phyloP scores from a whole-genome alignment of 306 rosid species.

The Gastrolobium villosum region DNA sequence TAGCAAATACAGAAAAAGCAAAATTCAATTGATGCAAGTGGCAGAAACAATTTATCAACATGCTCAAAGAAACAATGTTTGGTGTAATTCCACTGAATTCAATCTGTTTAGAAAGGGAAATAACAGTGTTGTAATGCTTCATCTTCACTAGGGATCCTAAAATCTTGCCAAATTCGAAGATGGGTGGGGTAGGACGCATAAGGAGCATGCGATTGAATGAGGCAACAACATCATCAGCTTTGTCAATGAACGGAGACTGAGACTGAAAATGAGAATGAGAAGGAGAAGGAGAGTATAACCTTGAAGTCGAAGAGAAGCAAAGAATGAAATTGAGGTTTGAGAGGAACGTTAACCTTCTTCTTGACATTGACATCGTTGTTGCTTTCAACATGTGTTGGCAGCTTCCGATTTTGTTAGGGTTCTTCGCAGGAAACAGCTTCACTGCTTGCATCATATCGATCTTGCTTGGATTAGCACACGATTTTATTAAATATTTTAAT shows the following conservation, averaged over 20 bases:
- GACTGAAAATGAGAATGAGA: neutral
- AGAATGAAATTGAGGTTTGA: too few species aligned
- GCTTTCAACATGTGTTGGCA: too few species aligned
- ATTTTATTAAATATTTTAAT: too few species aligned
- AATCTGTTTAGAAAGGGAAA: neutral
- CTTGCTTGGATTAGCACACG: too few species aligned
- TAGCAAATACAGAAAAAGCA: conserved; percentile 3
- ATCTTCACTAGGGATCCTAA: neutral
- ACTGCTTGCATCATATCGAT: too few species aligned
- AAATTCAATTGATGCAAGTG: neutral
- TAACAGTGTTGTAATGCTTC: conserved; percentile 16
- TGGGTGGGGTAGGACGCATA: neutral
- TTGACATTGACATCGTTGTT: too few species aligned
- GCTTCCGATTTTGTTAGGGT: too few species aligned
- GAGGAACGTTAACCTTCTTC: too few species aligned
- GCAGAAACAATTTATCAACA: neutral
- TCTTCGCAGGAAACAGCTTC: too few species aligned
- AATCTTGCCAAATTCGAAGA: neutral
- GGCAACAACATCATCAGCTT: neutral
- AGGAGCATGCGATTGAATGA: neutral
- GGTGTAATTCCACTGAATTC: neutral
- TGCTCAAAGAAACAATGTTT: neutral
- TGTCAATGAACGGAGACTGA: neutral
- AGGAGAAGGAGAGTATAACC: neutral
- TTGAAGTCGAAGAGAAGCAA: too few species aligned